Evolutionary conservation across 495 filamentous ascomycete genomes (phyloP), one percentile per base, ranked within the genome.

Genomic region (Neurospora sp.): DNA sequence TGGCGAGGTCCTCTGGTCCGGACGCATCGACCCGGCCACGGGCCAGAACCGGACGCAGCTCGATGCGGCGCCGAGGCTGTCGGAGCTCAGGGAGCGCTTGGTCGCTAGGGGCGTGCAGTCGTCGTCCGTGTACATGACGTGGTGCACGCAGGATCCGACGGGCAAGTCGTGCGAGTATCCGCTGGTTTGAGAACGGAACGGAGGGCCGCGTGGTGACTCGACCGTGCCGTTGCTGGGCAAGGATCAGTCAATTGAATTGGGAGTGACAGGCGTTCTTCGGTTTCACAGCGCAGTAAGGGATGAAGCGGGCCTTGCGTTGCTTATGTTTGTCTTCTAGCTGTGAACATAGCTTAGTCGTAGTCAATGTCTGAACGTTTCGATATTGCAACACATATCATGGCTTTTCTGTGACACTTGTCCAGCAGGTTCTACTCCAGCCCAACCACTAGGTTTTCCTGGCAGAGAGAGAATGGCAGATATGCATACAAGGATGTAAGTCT

Each of bases 1-100:
- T 0, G 92, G 84, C 48, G 92, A 94, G 80, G 89, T 93, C 9
- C 83, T 94, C 39, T 95, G 92, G 93, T 89, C 86, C 40, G 92
- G 91, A 14, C 80, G 88, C 20, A 81, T 83, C 61, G 89, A 92
- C 75, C 40, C 44, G 14, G 85, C 83, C 0, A 71, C 80, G 17
- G 91, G 91, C 5, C 76, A 85, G 71, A 92, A 91, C 78, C 83
- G 91, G 70, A 90, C 86, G 65, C 89, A 91, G 80, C 74, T 90
- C 16, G 86, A 88, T 70, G 91, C 90, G 7, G 84, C 82, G 70
- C 90, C 88, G 40, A 83, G 93, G 69, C 79, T 95, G 76, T 84
- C 83, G 31, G 90, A 93, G 81, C 86, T 91, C 81, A 84, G 93
- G 70, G 92, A 94, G 84, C 83, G 92, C 59, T 78, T 94, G 81